A percentile compares a stretch with the other conserved stretches of the same genome.
These are phyloP conservation scores for Mortierella sp. DNA, from an alignment of 371 early-diverging fungal genomes.

Conservation along the genomic window DNA sequence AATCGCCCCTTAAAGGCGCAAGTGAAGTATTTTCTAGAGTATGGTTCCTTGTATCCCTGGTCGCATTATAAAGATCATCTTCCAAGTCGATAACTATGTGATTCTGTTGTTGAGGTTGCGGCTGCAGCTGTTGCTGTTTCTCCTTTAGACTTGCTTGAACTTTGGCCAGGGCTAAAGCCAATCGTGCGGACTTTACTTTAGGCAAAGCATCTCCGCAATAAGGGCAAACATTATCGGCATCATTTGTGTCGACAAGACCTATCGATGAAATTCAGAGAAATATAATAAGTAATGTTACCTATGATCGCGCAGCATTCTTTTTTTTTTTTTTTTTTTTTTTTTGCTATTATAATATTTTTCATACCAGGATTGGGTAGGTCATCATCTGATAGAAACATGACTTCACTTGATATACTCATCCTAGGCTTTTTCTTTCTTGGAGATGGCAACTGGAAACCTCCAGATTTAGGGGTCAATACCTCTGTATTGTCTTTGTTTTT, in stretches of 20 bases:
- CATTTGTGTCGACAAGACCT: background rate
- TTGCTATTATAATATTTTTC: background rate
- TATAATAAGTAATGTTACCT: background rate
- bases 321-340: background rate
- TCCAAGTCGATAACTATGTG: background rate
- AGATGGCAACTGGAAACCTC: conserved; percentile 19
- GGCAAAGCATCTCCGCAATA: conserved; percentile 48
- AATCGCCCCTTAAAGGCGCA: background rate
- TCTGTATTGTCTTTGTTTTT: background rate
- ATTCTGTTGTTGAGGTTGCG: conserved; percentile 2
- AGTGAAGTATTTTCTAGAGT: background rate
- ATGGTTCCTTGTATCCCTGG: background rate
- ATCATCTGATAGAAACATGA: conserved; percentile 29
- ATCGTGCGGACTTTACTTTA: conserved; percentile 16
- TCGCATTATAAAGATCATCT: background rate
- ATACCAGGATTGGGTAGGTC: conserved; percentile 16
- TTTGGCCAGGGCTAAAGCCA: conserved; percentile 23
- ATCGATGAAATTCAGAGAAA: background rate
- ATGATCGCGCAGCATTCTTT: no score
- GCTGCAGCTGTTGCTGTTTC: background rate
- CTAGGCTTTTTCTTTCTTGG: conserved; percentile 15
- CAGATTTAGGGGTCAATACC: background rate
- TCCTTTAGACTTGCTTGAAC: background rate
- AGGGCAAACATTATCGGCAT: conserved; percentile 24
- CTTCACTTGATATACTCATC: background rate